Base-by-base conservation (phyloP, 495 filamentous ascomycete species). In the Podospora conica region DNA sequence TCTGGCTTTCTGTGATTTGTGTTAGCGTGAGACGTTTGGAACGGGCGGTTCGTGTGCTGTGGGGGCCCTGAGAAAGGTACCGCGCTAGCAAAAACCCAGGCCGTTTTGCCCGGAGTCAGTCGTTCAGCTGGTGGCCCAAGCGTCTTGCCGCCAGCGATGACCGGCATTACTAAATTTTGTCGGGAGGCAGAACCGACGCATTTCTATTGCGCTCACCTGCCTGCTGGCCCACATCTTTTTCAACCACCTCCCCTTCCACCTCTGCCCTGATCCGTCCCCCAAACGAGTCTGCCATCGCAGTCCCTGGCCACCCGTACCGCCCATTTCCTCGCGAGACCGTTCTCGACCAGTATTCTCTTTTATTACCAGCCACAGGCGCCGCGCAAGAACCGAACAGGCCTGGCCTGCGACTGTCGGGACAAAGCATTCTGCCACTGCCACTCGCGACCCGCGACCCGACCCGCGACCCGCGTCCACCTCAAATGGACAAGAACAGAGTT, bases 121-220 rank as follows among this genome's bases (percentile, higher is more conserved):
- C 6, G 15, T 9, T 5, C 23, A 28, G 25, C 20, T 0, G 29
- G 40, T 68, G 69, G 71, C 55, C 71, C 69, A 69, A 65, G 71
- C 71, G 65, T 31, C 61, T 33, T 48, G 40, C 40, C 40, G 40
- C 10, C 29, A 56, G 62, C 54, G n/a, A 40, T 9, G 15, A 48
- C 25, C 59, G 62, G 62, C 62, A 68, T 48, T 27, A 31, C 11
- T 74, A 74, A 73, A 71, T 73, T 73, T 73, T 73, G 68, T 71
- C 61, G 31, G 56, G 55, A 48, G 68, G 40, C 40, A 48, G 33
- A 48, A 48, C 33, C 33, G 33, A 48, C 33, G n/a, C 29, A 31
- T 33, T 33, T 11, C 11, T 11, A 3, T 48, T n/a, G 40, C n/a
- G n/a, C 40, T n/a, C 40, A 48, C 40, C 28, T n/a, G n/a, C n/a